A percentile compares a stretch with the other conserved stretches of the same genome.
Conservation (phyloP, 2,329 filamentous ascomycete species). For the Ophiosphaerella herpotricha region DNA sequence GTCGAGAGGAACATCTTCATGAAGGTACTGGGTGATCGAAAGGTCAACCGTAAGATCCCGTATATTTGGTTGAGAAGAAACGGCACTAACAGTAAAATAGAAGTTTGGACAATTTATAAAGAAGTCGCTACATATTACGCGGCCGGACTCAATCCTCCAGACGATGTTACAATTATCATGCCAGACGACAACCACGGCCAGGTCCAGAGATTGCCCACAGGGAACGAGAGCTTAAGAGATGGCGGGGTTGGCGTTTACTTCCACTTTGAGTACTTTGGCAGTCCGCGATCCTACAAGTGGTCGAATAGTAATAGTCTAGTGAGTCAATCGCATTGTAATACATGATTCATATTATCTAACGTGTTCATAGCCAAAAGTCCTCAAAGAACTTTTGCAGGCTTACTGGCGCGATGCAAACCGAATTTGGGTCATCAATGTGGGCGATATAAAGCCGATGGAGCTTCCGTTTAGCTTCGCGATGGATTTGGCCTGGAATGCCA, state of each 20-base stretch:
- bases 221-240: constrained; percentile 13
- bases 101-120: constrained; percentile 27
- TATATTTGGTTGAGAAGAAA: not conserved
- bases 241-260: constrained; percentile 22
- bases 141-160: constrained; percentile 14
- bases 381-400: constrained; percentile 17
- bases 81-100: not conserved
- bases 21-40: constrained; percentile 10
- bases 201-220: constrained; percentile 19
- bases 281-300: constrained; percentile 23
- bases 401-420: constrained; percentile 18
- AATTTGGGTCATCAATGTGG: constrained; percentile 28
- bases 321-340: not conserved
- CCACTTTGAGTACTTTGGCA: constrained; percentile 26
- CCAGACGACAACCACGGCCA: constrained; percentile 25
- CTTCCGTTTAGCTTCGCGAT: constrained; percentile 21
- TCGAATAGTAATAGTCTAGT: constrained; percentile 17
- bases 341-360: not conserved
- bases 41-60: constrained; percentile 8
- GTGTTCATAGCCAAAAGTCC: constrained; percentile 10
- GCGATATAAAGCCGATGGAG: constrained; percentile 29
- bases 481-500: constrained; percentile 25
- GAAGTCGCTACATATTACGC: constrained; percentile 24
- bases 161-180: constrained; percentile 24
- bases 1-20: constrained; percentile 12